These are phyloP conservation scores for Suillus decipiens DNA, from an alignment of 768 basidiomycete genomes.

Conservation along the genomic window DNA sequence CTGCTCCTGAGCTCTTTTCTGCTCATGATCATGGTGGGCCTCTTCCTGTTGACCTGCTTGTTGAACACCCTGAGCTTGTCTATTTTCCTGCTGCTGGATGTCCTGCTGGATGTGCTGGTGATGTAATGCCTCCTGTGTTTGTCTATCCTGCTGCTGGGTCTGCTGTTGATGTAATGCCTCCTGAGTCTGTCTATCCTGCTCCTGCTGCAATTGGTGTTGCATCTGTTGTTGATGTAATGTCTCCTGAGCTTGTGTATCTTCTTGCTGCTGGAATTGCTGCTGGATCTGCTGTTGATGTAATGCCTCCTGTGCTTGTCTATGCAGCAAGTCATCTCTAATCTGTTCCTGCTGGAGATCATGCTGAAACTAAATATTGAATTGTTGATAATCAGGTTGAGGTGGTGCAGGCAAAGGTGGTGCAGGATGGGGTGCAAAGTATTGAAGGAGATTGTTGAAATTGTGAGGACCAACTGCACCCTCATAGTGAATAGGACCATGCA, in stretches of 20 bases:
- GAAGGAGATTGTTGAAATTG: neutral
- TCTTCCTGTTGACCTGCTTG: neutral
- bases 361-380: neutral
- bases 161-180: neutral
- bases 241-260: too few species aligned
- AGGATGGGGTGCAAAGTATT: neutral
- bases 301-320: neutral
- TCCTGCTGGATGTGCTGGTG: too few species aligned
- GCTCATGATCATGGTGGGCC: neutral
- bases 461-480: neutral
- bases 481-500: neutral
- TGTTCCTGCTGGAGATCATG: neutral
- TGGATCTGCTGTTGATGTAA: neutral
- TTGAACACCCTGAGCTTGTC: neutral
- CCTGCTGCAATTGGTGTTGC: too few species aligned
- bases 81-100: neutral
- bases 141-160: neutral
- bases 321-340: too few species aligned
- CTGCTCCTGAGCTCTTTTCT: neutral
- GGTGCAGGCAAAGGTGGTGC: neutral
- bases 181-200: neutral
- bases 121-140: too few species aligned
- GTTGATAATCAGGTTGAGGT: neutral
- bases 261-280: neutral
- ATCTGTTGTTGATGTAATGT: too few species aligned